Conservation (phyloP, 116 monocot genomes). For the Zostera marina region DNA sequence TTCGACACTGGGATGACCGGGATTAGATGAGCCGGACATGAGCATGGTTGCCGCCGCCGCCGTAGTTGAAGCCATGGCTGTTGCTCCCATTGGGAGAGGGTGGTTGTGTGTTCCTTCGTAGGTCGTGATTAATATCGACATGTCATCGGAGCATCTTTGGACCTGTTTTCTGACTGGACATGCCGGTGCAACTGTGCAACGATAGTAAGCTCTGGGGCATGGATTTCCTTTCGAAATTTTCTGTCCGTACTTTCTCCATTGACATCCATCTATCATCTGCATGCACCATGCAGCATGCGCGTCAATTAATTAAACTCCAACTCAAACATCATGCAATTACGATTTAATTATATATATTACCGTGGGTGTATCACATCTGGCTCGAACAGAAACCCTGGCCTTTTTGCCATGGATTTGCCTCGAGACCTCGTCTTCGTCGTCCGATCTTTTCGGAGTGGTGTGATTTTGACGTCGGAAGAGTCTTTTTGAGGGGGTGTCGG, state of each 20-base stretch:
- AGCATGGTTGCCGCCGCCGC: constrained; percentile 68
- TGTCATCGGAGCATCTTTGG: constrained; percentile 65
- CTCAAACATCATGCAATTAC: neutral
- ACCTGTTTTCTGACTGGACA: constrained; percentile 85
- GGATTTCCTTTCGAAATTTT: constrained; percentile 94
- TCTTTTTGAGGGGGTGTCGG: constrained; percentile 19
- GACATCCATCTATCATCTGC: constrained; percentile 97
- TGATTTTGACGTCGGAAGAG: constrained; percentile 11
- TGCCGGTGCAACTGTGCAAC: constrained; percentile 69
- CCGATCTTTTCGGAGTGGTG: constrained; percentile 10
- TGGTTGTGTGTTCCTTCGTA: constrained; percentile 90
- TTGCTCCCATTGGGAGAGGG: constrained; percentile 52
- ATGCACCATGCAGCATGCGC: neutral
- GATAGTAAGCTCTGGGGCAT: constrained; percentile 90
- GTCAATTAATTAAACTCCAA: neutral
- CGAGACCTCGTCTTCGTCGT: constrained; percentile 30
- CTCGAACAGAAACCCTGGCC: constrained; percentile 79
- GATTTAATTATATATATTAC: constrained; percentile 12
- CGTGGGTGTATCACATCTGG: constrained; percentile 73
- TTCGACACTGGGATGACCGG: constrained; percentile 13
- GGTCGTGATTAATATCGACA: constrained; percentile 70
- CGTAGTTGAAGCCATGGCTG: constrained; percentile 77
- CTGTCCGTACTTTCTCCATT: constrained; percentile 96
- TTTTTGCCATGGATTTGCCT: constrained; percentile 51
- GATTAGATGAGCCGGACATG: constrained; percentile 24